Conservation (phyloP, 306 rosid species). For the Vicia sativa region DNA sequence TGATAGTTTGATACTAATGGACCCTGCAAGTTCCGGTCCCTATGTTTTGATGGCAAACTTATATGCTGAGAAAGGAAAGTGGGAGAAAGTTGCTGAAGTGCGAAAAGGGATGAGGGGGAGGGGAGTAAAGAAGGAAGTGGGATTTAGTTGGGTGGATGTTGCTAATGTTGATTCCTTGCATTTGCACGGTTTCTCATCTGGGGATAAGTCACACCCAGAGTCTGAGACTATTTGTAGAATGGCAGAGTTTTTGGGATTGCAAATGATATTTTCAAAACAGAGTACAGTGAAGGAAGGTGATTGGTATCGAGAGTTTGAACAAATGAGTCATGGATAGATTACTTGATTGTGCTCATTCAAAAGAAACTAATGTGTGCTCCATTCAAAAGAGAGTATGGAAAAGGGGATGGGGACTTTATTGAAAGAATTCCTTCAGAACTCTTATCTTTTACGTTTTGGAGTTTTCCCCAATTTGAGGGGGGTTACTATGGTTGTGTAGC, state of each 20-base stretch:
- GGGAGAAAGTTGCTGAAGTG: slow-evolving; percentile 81
- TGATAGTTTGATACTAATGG: slow-evolving; percentile 57
- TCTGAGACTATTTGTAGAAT: slow-evolving; percentile 63
- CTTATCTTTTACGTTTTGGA: not conserved
- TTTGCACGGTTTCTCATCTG: slow-evolving; percentile 79
- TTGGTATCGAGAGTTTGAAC: slow-evolving; percentile 16
- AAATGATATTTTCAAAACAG: slow-evolving; percentile 58
- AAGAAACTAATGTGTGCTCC: not conserved
- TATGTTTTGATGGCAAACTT: slow-evolving; percentile 75
- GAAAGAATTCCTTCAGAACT: not conserved
- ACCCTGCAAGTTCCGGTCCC: slow-evolving; percentile 69
- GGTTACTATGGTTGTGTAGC: not conserved
- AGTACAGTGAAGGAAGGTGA: slow-evolving; percentile 31
- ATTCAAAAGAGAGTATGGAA: not conserved
- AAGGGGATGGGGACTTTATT: not conserved
- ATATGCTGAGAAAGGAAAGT: slow-evolving; percentile 76
- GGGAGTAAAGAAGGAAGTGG: slow-evolving; percentile 78
- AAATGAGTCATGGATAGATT: slow-evolving; percentile 13
- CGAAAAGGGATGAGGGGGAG: slow-evolving; percentile 74
- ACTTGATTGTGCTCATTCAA: slow-evolving; percentile 6
- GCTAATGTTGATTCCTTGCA: slow-evolving; percentile 54
- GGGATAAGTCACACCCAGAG: slow-evolving; percentile 67
- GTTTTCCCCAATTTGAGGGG: not conserved
- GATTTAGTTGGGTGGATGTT: slow-evolving; percentile 81
- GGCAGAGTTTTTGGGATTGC: slow-evolving; percentile 65